phyloP scores from a whole-genome alignment of 495 filamentous ascomycete genomes.

The Penicillium fimorum region DNA sequence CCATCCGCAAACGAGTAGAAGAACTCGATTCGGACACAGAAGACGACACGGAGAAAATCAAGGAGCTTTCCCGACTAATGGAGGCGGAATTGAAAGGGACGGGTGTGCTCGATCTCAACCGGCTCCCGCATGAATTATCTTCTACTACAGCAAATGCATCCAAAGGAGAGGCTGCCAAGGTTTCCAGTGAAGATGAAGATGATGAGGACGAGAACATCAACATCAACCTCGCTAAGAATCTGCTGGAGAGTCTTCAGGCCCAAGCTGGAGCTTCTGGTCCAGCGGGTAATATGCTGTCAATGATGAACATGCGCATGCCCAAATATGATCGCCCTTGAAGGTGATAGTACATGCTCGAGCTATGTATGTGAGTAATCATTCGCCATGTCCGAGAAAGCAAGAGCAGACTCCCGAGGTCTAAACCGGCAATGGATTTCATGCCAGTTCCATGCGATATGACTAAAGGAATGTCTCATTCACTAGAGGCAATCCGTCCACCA shows the following conservation, averaged over 20 bases:
- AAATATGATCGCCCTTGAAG: conserved; percentile 59
- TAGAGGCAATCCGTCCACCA: background rate
- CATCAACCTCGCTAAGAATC: conserved; percentile 83
- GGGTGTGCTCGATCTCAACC: conserved; percentile 70
- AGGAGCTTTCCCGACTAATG: conserved; percentile 70
- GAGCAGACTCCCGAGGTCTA: too few species aligned
- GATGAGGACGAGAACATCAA: conserved; percentile 68
- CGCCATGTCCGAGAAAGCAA: background rate
- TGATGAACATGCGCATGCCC: conserved; percentile 80
- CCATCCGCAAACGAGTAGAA: conserved; percentile 37
- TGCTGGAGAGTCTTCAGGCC: conserved; percentile 87
- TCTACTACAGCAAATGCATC: conserved; percentile 9
- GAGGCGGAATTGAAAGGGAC: conserved; percentile 76
- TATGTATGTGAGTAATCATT: background rate
- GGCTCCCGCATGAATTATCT: conserved; percentile 26
- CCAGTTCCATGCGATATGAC: background rate
- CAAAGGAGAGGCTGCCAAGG: conserved; percentile 29
- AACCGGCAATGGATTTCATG: background rate
- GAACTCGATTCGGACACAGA: conserved; percentile 49
- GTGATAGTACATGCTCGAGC: background rate
- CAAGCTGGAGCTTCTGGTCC: conserved; percentile 84
- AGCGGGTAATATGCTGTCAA: conserved; percentile 76
- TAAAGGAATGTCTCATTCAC: background rate
- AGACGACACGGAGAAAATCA: conserved; percentile 68
- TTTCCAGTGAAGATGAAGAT: conserved; percentile 14